A percentile compares a stretch with the other conserved stretches of the same genome.
Evolutionary conservation across 495 filamentous ascomycete genomes (phyloP).

Genomic region (Xylaria cubensis): DNA sequence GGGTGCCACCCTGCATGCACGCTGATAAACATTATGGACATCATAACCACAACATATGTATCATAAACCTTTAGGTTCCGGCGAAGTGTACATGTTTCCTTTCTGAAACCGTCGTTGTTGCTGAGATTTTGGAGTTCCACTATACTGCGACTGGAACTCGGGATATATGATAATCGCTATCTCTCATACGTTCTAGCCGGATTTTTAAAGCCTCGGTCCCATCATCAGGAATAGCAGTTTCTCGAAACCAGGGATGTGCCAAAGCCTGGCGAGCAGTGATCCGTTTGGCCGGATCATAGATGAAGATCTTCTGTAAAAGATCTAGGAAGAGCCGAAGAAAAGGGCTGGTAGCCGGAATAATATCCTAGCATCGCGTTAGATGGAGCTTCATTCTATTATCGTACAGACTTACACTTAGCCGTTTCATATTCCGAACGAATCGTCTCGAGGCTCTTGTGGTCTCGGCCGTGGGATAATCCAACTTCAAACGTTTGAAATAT

Average conservation of each 20-base stretch:
- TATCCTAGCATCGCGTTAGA: constrained; percentile 68
- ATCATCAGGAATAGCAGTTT: constrained; percentile 79
- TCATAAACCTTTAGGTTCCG: constrained; percentile 28
- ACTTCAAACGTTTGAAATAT: constrained; percentile 81
- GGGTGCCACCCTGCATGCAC: constrained; percentile 22
- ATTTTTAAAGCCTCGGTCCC: constrained; percentile 91
- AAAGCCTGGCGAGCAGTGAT: constrained; percentile 93
- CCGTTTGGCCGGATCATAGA: constrained; percentile 88
- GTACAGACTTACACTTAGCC: constrained; percentile 68
- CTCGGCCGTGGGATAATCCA: constrained; percentile 88
- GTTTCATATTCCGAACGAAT: constrained; percentile 96
- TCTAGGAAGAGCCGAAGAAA: constrained; percentile 91
- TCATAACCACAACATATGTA: constrained; percentile 19
- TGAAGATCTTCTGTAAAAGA: constrained; percentile 86
- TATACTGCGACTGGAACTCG: constrained; percentile 33
- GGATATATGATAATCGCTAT: constrained; percentile 36
- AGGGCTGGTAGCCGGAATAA: constrained; percentile 76
- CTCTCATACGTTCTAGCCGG: constrained; percentile 58
- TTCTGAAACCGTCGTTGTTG: constrained; percentile 30
- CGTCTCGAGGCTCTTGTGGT: constrained; percentile 87
- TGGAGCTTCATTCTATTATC: neutral
- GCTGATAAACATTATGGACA: constrained; percentile 16
- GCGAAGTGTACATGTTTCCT: constrained; percentile 39
- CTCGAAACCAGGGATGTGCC: constrained; percentile 93
- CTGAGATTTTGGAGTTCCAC: constrained; percentile 18